Percentiles rank a stretch among this genome's conserved stretches.
These are phyloP conservation scores for Zymoseptoria tritici DNA, from an alignment of 2,329 filamentous ascomycete genomes.

Conservation along the genomic window DNA sequence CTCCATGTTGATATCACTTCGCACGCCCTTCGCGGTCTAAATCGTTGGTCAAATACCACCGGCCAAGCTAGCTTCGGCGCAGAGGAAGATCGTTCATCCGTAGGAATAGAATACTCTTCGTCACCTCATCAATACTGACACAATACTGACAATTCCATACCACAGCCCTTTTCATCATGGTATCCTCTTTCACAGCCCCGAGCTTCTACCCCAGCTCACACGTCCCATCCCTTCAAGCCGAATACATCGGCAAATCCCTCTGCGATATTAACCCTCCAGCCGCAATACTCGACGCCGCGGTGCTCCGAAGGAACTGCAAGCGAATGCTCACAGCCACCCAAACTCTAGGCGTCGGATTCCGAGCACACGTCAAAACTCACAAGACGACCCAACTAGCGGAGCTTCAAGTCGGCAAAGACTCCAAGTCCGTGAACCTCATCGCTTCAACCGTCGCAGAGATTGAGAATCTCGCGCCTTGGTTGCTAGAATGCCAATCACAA, in stretches of 20 bases:
- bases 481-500: constrained; percentile 49
- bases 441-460: constrained; percentile 69
- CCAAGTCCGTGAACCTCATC: constrained; percentile 53
- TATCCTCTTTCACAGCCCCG: constrained; percentile 11
- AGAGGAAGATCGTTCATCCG: not conserved
- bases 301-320: constrained; percentile 59
- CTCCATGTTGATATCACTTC: not conserved
- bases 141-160: too few species aligned
- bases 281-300: constrained; percentile 59
- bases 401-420: constrained; percentile 59
- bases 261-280: constrained; percentile 57
- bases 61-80: not conserved
- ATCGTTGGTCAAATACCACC: not conserved
- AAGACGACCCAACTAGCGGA: constrained; percentile 63
- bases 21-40: not conserved
- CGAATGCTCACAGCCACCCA: constrained; percentile 61
- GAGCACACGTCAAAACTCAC: constrained; percentile 77
- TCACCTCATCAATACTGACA: too few species aligned
- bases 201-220: constrained; percentile 28
- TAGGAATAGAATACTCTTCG: not conserved
- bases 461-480: constrained; percentile 55
- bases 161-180: not conserved
- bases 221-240: constrained; percentile 26
- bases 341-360: constrained; percentile 56
- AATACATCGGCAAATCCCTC: constrained; percentile 55